These are phyloP conservation scores for Penicillium polonicum DNA, from an alignment of 2,329 filamentous ascomycete species.

Conservation along the genomic window DNA sequence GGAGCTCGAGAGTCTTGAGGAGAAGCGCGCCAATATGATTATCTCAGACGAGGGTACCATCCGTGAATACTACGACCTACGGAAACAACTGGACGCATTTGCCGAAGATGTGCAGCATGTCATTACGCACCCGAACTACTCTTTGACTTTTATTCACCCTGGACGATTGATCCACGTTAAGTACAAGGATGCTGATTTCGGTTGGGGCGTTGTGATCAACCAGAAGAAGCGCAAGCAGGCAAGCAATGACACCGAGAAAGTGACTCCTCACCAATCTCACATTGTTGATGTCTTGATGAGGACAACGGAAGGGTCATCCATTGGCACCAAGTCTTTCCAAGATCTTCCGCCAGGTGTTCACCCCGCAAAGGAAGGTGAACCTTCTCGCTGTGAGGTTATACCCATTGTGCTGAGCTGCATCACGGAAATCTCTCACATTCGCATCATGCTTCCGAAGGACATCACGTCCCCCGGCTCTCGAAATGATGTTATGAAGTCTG, in stretches of 20 bases:
- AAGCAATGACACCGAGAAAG: slow-evolving; percentile 66
- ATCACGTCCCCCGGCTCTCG: slow-evolving; percentile 66
- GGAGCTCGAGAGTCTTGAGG: slow-evolving; percentile 75
- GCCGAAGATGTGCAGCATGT: slow-evolving; percentile 87
- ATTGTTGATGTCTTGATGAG: slow-evolving; percentile 78
- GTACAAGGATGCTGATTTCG: slow-evolving; percentile 77
- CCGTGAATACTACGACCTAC: slow-evolving; percentile 89
- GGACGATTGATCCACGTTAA: slow-evolving; percentile 88
- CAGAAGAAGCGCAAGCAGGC: slow-evolving; percentile 63
- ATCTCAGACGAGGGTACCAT: slow-evolving; percentile 86
- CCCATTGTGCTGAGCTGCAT: slow-evolving; percentile 84
- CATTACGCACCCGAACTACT: slow-evolving; percentile 88
- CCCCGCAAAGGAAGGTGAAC: slow-evolving; percentile 62
- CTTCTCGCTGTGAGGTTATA: slow-evolving; percentile 74
- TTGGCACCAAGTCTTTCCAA: slow-evolving; percentile 57
- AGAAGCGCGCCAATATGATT: slow-evolving; percentile 67
- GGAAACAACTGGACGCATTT: slow-evolving; percentile 79
- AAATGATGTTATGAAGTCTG: slow-evolving; percentile 63
- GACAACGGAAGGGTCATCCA: slow-evolving; percentile 54
- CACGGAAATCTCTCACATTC: slow-evolving; percentile 77
- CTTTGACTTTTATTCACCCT: slow-evolving; percentile 76
- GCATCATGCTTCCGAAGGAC: slow-evolving; percentile 79
- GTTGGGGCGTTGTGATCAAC: slow-evolving; percentile 88
- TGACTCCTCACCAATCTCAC: slow-evolving; percentile 71
- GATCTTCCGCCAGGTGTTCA: slow-evolving; percentile 64